phyloP scores from a whole-genome alignment of 116 monocot genomes.

The Cymodocea nodosa region DNA sequence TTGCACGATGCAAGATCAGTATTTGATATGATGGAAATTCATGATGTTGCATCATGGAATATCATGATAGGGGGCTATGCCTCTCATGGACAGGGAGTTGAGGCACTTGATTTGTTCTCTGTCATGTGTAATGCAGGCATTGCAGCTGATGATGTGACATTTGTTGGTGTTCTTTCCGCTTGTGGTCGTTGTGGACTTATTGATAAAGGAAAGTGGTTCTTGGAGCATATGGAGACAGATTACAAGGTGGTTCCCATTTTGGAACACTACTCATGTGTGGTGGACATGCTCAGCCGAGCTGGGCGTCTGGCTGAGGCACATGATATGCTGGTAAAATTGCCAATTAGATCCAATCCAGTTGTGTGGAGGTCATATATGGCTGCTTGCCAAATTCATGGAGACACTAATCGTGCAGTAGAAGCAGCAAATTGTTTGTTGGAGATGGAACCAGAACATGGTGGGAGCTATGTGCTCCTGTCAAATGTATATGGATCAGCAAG shows the following conservation, averaged over 20 bases:
- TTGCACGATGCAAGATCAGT: slow-evolving; percentile 28
- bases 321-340: slow-evolving; percentile 17
- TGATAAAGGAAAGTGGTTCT: slow-evolving; percentile 27
- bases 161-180: slow-evolving; percentile 35
- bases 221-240: slow-evolving; percentile 29
- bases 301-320: slow-evolving; percentile 38
- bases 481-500: slow-evolving; percentile 15
- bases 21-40: slow-evolving; percentile 29
- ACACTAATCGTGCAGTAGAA: slow-evolving; percentile 12
- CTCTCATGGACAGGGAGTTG: slow-evolving; percentile 27
- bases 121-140: slow-evolving; percentile 13
- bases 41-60: slow-evolving; percentile 66
- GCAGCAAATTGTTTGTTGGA: slow-evolving; percentile 11
- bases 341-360: slow-evolving; percentile 14
- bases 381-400: slow-evolving; percentile 23
- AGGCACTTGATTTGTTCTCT: slow-evolving; percentile 28
- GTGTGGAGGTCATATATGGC: slow-evolving; percentile 24
- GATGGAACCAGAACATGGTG: slow-evolving; percentile 25
- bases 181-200: slow-evolving; percentile 44
- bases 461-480: slow-evolving; percentile 21
- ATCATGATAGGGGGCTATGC: slow-evolving; percentile 62
- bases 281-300: slow-evolving; percentile 57
- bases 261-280: slow-evolving; percentile 53
- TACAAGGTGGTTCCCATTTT: slow-evolving; percentile 21
- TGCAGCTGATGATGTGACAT: slow-evolving; percentile 25